phyloP scores from a whole-genome alignment of 1,284 basidiomycete genomes.

The Golubevia pallescens region DNA sequence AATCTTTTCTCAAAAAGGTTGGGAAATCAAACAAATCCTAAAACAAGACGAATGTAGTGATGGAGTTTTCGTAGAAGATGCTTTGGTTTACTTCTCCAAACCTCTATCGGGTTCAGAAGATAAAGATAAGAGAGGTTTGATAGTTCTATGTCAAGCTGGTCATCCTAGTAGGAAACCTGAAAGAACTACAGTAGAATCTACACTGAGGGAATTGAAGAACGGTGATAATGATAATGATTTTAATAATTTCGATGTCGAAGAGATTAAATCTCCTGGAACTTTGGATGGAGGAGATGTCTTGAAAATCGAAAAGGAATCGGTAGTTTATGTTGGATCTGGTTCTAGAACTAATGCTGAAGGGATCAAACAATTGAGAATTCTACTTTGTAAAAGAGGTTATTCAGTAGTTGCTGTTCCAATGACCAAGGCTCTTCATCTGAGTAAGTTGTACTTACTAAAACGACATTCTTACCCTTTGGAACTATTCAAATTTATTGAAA shows the following conservation, averaged over 20 bases:
- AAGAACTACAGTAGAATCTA: slow-evolving; percentile 1
- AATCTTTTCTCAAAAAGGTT: slow-evolving; percentile 13
- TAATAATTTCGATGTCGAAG: background rate
- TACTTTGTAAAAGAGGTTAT: slow-evolving; percentile 8
- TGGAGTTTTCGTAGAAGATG: slow-evolving; percentile 24
- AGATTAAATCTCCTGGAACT: slow-evolving; percentile 16
- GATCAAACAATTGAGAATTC: slow-evolving; percentile 11
- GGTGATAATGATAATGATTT: background rate
- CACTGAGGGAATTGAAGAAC: background rate
- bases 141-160: slow-evolving; percentile 13
- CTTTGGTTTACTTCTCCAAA: slow-evolving; percentile 12
- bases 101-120: background rate
- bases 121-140: background rate
- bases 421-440: slow-evolving; percentile 24
- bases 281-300: slow-evolving; percentile 28
- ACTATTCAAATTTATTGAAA: no score
- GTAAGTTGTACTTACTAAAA: slow-evolving; percentile 8
- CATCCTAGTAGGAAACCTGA: slow-evolving; percentile 10
- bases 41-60: slow-evolving; percentile 11
- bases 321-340: slow-evolving; percentile 16
- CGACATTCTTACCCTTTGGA: background rate
- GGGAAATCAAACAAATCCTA: slow-evolving; percentile 8
- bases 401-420: slow-evolving; percentile 15
- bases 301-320: slow-evolving; percentile 12
- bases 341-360: slow-evolving; percentile 16